Evolutionary conservation across 495 filamentous ascomycete genomes (phyloP).

Genomic region (Geoglossum glabrum): DNA sequence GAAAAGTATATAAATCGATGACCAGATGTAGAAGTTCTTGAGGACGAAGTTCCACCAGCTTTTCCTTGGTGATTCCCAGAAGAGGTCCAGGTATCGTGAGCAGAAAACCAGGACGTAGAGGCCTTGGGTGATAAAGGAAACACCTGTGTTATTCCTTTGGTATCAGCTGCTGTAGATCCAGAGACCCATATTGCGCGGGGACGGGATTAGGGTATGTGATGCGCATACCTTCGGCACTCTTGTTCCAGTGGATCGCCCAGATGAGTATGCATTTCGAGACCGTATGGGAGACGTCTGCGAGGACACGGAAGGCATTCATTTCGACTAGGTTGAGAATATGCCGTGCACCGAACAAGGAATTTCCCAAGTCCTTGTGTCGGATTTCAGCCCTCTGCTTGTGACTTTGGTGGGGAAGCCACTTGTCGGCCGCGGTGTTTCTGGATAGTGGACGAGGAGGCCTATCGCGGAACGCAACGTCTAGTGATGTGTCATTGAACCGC

Average conservation of each 20-base stretch:
- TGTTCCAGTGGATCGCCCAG: constrained; percentile 74
- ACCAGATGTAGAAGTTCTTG: constrained; percentile 73
- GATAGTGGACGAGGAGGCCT: too few species aligned
- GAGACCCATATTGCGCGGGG: neutral
- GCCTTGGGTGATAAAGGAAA: constrained; percentile 84
- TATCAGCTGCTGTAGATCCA: neutral
- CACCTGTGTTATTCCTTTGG: constrained; percentile 30
- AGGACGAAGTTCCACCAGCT: constrained; percentile 45
- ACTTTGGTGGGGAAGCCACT: too few species aligned
- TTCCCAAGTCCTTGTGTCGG: too few species aligned
- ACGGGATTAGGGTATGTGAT: neutral
- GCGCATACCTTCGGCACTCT: constrained; percentile 64
- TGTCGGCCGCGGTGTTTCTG: too few species aligned
- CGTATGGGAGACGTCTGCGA: constrained; percentile 68
- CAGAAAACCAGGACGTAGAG: constrained; percentile 77
- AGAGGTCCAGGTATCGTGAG: constrained; percentile 72
- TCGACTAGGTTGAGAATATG: constrained; percentile 12
- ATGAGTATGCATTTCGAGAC: constrained; percentile 75
- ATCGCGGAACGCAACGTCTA: too few species aligned
- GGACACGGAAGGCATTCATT: constrained; percentile 53
- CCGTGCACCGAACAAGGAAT: too few species aligned
- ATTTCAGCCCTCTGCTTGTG: neutral
- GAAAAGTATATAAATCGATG: constrained; percentile 70
- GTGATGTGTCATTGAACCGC: too few species aligned
- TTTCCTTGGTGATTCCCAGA: constrained; percentile 22